Evolutionary conservation across 805 yeast species (phyloP).

Genomic region (Candida montana): DNA sequence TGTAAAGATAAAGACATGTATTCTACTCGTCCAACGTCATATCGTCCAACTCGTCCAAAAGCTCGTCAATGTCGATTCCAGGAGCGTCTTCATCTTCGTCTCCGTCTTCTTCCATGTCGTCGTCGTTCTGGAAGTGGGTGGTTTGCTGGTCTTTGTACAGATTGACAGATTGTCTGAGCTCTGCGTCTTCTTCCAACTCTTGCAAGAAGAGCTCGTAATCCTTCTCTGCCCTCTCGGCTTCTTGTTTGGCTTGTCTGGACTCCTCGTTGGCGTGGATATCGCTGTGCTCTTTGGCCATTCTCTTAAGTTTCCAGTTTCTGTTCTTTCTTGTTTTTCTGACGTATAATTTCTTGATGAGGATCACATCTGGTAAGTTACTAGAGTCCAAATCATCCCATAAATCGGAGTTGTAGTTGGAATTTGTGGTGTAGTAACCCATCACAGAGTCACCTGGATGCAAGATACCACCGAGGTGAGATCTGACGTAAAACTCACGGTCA

Average conservation of each 20-base stretch:
- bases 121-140: slow-evolving; percentile 20
- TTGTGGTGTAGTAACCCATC: slow-evolving; percentile 81
- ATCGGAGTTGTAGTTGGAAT: slow-evolving; percentile 84
- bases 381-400: slow-evolving; percentile 67
- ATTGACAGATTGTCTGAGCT: slow-evolving; percentile 85
- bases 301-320: slow-evolving; percentile 87
- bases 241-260: slow-evolving; percentile 77
- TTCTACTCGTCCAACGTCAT: slow-evolving; percentile 77
- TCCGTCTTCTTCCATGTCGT: slow-evolving; percentile 44
- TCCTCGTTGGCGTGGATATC: slow-evolving; percentile 76
- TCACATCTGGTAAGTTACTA: slow-evolving; percentile 73
- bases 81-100: slow-evolving; percentile 82
- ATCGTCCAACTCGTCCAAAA: slow-evolving; percentile 90
- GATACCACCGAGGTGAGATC: slow-evolving; percentile 91
- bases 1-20: no score
- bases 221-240: slow-evolving; percentile 84
- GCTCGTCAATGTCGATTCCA: slow-evolving; percentile 81
- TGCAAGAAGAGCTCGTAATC: slow-evolving; percentile 95
- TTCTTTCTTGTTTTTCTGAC: slow-evolving; percentile 71
- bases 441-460: slow-evolving; percentile 96
- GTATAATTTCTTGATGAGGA: slow-evolving; percentile 84
- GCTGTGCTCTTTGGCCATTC: slow-evolving; percentile 95
- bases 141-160: slow-evolving; percentile 59
- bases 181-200: slow-evolving; percentile 95
- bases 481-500: slow-evolving; percentile 74